Base-by-base conservation (phyloP, 2,329 filamentous ascomycete genomes). In the Verruconis gallopava region DNA sequence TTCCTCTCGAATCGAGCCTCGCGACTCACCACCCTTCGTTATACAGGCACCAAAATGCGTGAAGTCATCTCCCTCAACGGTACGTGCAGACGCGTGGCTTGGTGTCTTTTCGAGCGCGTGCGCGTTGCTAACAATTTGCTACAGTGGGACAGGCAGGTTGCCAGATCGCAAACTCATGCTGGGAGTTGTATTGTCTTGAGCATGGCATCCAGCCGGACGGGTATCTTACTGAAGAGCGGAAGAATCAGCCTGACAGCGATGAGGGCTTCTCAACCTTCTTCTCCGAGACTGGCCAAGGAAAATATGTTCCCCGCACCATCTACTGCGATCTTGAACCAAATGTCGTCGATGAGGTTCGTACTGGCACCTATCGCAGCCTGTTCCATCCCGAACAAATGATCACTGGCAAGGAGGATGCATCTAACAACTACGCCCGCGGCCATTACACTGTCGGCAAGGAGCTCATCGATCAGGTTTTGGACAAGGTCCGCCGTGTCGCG, bases 321-420 rank as follows among this genome's bases (percentile, higher is more conserved):
- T 96, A 96, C 79, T 85, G 81, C 74, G 91, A 98, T 82, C 84
- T 98, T 63, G 91, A 98, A 75, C 91, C 91, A 72, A 96, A 96
- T 62, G 91, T 96, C 60, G 81, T 98, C 72, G 91, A 98, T 62
- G 91, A 96, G 73, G 91, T 96, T 70, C 88, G 91, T 72, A 96
- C 88, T 57, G 91, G 91, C 62, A 68, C 85, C 64, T 98, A 96
- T 79, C 84, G 89, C 60, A 82, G 77, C 62, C 81, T 98, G 51
- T 96, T 96, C 79, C 91, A 96, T 74, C 91, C 91, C 46, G 91
- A 96, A 72, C 83, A 93, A 72, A 94, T 98, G 89, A 95, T 98
- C 69, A 94, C 85, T 51, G 91, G 91, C 70, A 96, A 96, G 81
- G 91, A 96, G 77, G 91, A 96, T 79, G 91, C 91, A 54, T 95